Evolutionary conservation across 768 basidiomycete species (phyloP).

Genomic region (Amanita fuliginea): DNA sequence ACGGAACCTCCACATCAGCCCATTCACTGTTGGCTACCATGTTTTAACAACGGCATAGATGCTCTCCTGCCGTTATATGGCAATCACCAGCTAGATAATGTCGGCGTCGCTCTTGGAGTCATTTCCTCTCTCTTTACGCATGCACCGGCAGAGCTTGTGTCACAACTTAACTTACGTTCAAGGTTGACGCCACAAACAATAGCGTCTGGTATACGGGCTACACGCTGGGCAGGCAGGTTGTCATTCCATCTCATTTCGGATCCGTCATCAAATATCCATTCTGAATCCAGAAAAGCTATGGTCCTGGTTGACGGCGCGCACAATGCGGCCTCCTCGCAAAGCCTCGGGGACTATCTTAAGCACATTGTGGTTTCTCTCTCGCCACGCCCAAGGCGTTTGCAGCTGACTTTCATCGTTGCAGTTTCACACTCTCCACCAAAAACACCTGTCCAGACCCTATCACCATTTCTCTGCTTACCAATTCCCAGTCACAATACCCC

Average conservation of each 20-base stretch:
- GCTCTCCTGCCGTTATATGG: slow-evolving; percentile 62
- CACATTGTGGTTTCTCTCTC: slow-evolving; percentile 16
- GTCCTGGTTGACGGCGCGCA: slow-evolving; percentile 92
- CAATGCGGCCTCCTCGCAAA: slow-evolving; percentile 67
- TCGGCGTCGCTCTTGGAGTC: slow-evolving; percentile 56
- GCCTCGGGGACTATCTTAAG: slow-evolving; percentile 56
- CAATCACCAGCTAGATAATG: slow-evolving; percentile 76
- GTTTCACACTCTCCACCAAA: slow-evolving; percentile 87
- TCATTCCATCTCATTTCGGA: slow-evolving; percentile 43
- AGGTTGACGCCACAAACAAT: slow-evolving; percentile 42
- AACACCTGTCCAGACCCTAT: slow-evolving; percentile 58
- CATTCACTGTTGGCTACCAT: slow-evolving; percentile 30
- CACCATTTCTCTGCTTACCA: slow-evolving; percentile 46
- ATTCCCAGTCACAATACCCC: slow-evolving; percentile 11
- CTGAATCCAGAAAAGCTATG: slow-evolving; percentile 13
- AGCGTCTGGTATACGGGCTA: slow-evolving; percentile 41
- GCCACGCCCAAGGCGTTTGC: slow-evolving; percentile 15
- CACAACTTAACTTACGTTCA: slow-evolving; percentile 10
- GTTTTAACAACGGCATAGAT: slow-evolving; percentile 30
- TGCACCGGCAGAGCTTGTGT: slow-evolving; percentile 9
- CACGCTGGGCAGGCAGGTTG: slow-evolving; percentile 77
- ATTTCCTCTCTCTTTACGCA: slow-evolving; percentile 45
- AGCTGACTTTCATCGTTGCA: slow-evolving; percentile 63
- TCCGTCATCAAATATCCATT: slow-evolving; percentile 9
- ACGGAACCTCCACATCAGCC: slow-evolving; percentile 27